Conservation (phyloP, 495 filamentous ascomycete genomes). For the Penicillium paradoxum region DNA sequence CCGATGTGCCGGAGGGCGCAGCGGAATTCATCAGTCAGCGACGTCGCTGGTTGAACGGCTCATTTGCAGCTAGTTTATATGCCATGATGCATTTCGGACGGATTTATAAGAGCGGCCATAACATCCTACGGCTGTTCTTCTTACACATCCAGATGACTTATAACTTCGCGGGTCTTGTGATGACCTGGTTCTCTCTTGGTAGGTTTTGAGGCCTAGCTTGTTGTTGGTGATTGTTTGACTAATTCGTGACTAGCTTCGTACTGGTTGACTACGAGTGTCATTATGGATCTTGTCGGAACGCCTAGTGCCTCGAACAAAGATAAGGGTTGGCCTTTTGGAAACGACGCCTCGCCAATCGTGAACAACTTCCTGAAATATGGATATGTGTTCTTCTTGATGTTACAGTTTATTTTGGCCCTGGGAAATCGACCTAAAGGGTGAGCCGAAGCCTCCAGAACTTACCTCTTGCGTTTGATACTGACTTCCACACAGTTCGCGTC, state of each 20-base stretch:
- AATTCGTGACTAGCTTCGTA: slow-evolving; percentile 55
- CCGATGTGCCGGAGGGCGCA: slow-evolving; percentile 93
- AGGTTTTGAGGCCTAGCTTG: slow-evolving; percentile 30
- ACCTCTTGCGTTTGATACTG: background rate
- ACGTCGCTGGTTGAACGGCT: slow-evolving; percentile 96
- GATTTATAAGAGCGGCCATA: slow-evolving; percentile 96
- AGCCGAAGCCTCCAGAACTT: background rate
- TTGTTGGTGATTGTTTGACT: background rate
- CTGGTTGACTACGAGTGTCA: slow-evolving; percentile 92
- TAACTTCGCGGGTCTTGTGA: slow-evolving; percentile 78
- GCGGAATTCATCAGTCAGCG: slow-evolving; percentile 95
- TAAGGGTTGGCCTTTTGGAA: slow-evolving; percentile 69
- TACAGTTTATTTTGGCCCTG: slow-evolving; percentile 93
- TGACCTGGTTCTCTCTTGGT: slow-evolving; percentile 94
- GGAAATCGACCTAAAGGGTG: slow-evolving; percentile 92
- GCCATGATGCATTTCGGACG: slow-evolving; percentile 96
- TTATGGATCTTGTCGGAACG: slow-evolving; percentile 90
- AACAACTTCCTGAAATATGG: slow-evolving; percentile 89
- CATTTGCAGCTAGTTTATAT: slow-evolving; percentile 94
- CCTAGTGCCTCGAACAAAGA: slow-evolving; percentile 46
- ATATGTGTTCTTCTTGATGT: slow-evolving; percentile 82
- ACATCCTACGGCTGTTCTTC: slow-evolving; percentile 92
- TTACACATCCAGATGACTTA: slow-evolving; percentile 93
- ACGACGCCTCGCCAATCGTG: slow-evolving; percentile 76
- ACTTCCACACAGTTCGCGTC: slow-evolving; percentile 51